Base-by-base conservation (phyloP, 805 yeast genomes). In the Starmera dryadoides region DNA sequence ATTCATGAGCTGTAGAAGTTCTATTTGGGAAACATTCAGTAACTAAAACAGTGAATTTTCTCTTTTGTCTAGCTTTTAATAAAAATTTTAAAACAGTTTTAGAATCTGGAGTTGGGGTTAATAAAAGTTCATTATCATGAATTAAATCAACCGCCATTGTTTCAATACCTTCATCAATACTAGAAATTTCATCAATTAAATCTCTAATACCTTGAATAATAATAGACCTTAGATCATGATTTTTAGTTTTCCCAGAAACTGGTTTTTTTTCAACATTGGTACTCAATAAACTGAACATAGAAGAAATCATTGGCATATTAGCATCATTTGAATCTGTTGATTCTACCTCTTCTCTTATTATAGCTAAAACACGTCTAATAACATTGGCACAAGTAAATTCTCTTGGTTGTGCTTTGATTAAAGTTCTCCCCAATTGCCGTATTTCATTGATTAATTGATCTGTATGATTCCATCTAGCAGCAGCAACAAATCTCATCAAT, bases 61-160 rank as follows among this genome's bases (percentile, higher is more conserved):
- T 79, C 64, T 91, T 89, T 45, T 81, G 75, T 43, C 94, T 77
- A 4, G 97, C 96, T 53, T 85, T 81, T 41, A 87, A 68, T 43
- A 93, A 66, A 52, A 93, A 93, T 50, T 87, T 87, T 41, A 87
- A 65, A 10, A 93, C 96, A 0, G 98, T 91, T 44, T 78, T 77
- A 1, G 96, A 86, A 32, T 81, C 86, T 6, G 98, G 97, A 0
- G 98, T 88, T n/a, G 98, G 96, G 0, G 97, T 86, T 38, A 87
- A 66, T 33, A 85, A 61, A 18, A 85, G 74, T 59, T 85, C 93
- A 55, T 88, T 84, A 53, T 93, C 97, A 61, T 91, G 98, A 56
- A 93, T 87, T 66, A 93, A 71, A 56, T 93, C 99, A 29, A 82
- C 83, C 15, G 96, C 83, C 80, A 88, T 86, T 42, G 81, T 76